Evolutionary conservation across 2,329 filamentous ascomycete species (phyloP).

Genomic region (Chrysoporthe cubensis): DNA sequence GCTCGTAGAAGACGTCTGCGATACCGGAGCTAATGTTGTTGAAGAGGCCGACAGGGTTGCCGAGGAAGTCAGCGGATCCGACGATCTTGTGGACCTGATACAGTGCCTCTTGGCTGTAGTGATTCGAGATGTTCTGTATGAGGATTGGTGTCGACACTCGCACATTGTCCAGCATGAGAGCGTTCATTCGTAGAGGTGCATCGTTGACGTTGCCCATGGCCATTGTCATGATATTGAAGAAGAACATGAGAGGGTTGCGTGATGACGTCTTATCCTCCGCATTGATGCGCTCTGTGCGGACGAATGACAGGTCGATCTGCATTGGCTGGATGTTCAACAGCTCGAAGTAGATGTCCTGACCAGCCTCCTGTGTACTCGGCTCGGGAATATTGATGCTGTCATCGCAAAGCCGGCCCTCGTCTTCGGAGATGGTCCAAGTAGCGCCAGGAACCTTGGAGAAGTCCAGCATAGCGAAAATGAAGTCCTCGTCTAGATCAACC

Average conservation of each 20-base stretch:
- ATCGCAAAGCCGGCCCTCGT: constrained; percentile 85
- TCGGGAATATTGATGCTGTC: constrained; percentile 91
- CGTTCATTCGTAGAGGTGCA: constrained; percentile 90
- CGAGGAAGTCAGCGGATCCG: constrained; percentile 95
- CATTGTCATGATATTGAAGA: constrained; percentile 98
- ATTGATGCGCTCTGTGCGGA: constrained; percentile 94
- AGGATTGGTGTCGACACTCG: constrained; percentile 85
- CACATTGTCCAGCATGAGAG: constrained; percentile 92
- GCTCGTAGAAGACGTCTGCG: constrained; percentile 98
- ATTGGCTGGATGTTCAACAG: constrained; percentile 96
- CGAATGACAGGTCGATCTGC: constrained; percentile 96
- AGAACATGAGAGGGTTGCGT: constrained; percentile 95
- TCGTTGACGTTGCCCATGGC: constrained; percentile 99
- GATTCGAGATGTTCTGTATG: constrained; percentile 83
- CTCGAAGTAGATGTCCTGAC: constrained; percentile 97
- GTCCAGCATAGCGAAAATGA: constrained; percentile 93
- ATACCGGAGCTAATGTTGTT: constrained; percentile 98
- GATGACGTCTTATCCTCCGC: constrained; percentile 92
- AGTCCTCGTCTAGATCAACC: constrained; percentile 95
- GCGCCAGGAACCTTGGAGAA: constrained; percentile 93
- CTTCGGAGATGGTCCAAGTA: constrained; percentile 76
- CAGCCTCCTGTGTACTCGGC: constrained; percentile 79
- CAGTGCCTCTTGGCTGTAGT: constrained; percentile 95
- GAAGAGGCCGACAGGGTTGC: constrained; percentile 96
- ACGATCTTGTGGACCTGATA: constrained; percentile 97